phyloP scores from a whole-genome alignment of 1,284 basidiomycete genomes.

The Rhizoctonia solani region DNA sequence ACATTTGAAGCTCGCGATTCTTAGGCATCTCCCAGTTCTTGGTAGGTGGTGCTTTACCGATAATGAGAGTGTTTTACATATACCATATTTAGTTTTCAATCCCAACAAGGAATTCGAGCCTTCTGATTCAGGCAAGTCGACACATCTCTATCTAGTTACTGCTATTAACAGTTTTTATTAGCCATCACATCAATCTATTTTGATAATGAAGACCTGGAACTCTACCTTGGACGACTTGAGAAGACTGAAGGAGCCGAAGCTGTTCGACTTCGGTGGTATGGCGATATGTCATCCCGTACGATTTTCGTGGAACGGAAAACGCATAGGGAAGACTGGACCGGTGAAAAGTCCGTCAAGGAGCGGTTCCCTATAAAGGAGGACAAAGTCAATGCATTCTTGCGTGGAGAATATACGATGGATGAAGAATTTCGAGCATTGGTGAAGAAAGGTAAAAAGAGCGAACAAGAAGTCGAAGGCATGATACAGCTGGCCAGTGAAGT shows the following conservation, averaged over 20 bases:
- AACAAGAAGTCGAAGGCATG: slow-evolving; percentile 93
- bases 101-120: slow-evolving; percentile 90
- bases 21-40: slow-evolving; percentile 90
- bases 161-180: slow-evolving; percentile 42
- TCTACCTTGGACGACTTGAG: slow-evolving; percentile 97
- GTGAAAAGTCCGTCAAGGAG: slow-evolving; percentile 98
- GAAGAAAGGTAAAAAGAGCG: slow-evolving; percentile 91
- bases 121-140: slow-evolving; percentile 75
- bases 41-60: slow-evolving; percentile 54
- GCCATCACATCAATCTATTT: slow-evolving; percentile 90
- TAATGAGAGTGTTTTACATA: background rate
- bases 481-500: slow-evolving; percentile 96
- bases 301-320: slow-evolving; percentile 99
- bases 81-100: slow-evolving; percentile 76
- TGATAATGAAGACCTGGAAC: slow-evolving; percentile 93
- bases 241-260: slow-evolving; percentile 99
- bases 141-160: background rate
- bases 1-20: slow-evolving; percentile 92
- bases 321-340: slow-evolving; percentile 99
- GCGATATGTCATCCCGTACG: slow-evolving; percentile 66
- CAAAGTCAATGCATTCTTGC: slow-evolving; percentile 89
- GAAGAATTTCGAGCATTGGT: slow-evolving; percentile 89
- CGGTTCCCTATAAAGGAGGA: slow-evolving; percentile 97
- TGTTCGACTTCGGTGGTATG: slow-evolving; percentile 96
- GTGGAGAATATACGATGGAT: slow-evolving; percentile 92